phyloP scores from a whole-genome alignment of 2,329 filamentous ascomycete genomes.

The Raffaelea deltoideospora region DNA sequence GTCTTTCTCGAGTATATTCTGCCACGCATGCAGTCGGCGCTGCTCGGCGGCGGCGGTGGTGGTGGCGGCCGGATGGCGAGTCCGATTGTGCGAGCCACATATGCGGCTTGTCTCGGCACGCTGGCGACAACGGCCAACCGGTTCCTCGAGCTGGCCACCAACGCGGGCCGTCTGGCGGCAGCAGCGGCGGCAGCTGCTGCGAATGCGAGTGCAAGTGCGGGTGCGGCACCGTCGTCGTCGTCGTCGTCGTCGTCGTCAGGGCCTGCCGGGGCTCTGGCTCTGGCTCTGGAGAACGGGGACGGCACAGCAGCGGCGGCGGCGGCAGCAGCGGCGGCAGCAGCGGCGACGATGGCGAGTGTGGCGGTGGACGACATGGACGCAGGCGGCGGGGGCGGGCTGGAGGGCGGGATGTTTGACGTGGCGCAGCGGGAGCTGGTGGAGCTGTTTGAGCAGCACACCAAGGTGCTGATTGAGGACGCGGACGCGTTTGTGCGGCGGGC shows the following conservation, averaged over 20 bases:
- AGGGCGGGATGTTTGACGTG: slow-evolving; percentile 75
- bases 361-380: background rate
- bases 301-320: slow-evolving; percentile 27
- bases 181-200: slow-evolving; percentile 3
- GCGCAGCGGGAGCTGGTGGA: slow-evolving; percentile 71
- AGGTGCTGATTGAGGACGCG: slow-evolving; percentile 72
- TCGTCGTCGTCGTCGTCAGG: background rate
- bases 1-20: slow-evolving; percentile 55
- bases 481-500: slow-evolving; percentile 78
- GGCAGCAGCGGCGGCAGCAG: slow-evolving; percentile 11
- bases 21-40: slow-evolving; percentile 42
- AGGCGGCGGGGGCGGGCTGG: slow-evolving; percentile 52
- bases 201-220: background rate
- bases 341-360: too few relatives aligned
- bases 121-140: slow-evolving; percentile 71
- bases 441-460: slow-evolving; percentile 77
- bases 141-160: slow-evolving; percentile 56
- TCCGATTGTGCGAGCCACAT: slow-evolving; percentile 69
- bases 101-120: slow-evolving; percentile 82
- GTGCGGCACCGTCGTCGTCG: slow-evolving; percentile 28
- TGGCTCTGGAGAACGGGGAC: slow-evolving; percentile 1
- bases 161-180: slow-evolving; percentile 5
- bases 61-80: slow-evolving; percentile 4
- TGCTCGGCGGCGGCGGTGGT: slow-evolving; percentile 24
- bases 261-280: slow-evolving; percentile 2